phyloP scores from a whole-genome alignment of 257 asterid species.

The Ilex asprella region DNA sequence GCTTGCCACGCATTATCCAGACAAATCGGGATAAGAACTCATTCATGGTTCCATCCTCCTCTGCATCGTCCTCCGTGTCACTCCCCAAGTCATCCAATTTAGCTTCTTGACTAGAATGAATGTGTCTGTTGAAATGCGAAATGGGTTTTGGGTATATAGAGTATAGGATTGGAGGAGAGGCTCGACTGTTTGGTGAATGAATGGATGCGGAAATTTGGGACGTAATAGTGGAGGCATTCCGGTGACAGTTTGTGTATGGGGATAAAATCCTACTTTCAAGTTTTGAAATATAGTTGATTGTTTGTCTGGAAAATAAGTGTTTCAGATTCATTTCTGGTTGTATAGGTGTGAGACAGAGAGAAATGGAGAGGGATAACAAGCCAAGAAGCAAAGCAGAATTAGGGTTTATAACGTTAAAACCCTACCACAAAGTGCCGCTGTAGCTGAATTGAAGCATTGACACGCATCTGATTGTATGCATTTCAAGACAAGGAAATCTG shows the following conservation, averaged over 20 bases:
- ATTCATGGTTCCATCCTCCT: conserved; percentile 44
- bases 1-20: conserved; percentile 84
- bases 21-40: conserved; percentile 83
- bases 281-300: conserved; percentile 28
- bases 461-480: too few relatives aligned
- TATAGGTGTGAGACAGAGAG: neutral
- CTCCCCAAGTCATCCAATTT: conserved; percentile 11
- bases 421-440: neutral
- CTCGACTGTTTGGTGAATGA: conserved; percentile 9
- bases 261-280: conserved; percentile 26
- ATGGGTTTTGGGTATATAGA: conserved; percentile 7
- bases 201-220: conserved; percentile 9
- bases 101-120: conserved; percentile 32
- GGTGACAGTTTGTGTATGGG: conserved; percentile 16
- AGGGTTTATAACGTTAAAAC: conserved; percentile 3
- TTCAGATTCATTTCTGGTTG: conserved; percentile 38
- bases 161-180: conserved; percentile 1
- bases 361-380: neutral
- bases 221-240: conserved; percentile 16
- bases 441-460: neutral
- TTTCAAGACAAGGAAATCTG: too few relatives aligned
- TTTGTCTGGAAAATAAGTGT: conserved; percentile 31
- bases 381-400: neutral
- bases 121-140: conserved; percentile 16
- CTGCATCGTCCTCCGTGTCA: conserved; percentile 30